Conservation (phyloP, 1,284 basidiomycete genomes). For the Melampsora larici-populina region DNA sequence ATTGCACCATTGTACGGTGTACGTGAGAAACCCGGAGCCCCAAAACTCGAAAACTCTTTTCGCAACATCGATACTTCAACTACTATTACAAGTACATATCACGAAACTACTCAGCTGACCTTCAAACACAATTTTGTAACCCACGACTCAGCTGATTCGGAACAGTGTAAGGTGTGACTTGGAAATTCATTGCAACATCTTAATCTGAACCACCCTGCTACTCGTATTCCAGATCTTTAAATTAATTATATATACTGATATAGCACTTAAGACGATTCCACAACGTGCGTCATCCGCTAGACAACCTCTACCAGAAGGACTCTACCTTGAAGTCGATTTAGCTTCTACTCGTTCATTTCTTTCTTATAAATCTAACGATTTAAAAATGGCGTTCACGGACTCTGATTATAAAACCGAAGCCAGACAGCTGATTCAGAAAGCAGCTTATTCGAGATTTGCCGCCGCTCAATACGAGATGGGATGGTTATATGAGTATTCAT, state of each 20-base stretch:
- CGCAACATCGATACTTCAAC: too few relatives aligned
- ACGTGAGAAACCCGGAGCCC: too few relatives aligned
- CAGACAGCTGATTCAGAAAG: slow-evolving; percentile 63
- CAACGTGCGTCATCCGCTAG: slow-evolving; percentile 57
- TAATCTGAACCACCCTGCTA: too few relatives aligned
- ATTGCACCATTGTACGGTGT: too few relatives aligned
- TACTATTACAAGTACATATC: too few relatives aligned
- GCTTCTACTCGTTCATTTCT: slow-evolving; percentile 64
- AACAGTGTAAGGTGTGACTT: too few relatives aligned
- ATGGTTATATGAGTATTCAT: slow-evolving; percentile 85
- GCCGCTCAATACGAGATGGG: slow-evolving; percentile 92
- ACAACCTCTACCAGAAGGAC: slow-evolving; percentile 62
- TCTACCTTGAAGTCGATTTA: slow-evolving; percentile 71
- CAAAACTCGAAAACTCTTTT: too few relatives aligned
- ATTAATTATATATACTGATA: slow-evolving; percentile 63
- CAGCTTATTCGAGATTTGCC: slow-evolving; percentile 78
- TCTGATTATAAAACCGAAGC: slow-evolving; percentile 61
- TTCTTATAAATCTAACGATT: slow-evolving; percentile 60
- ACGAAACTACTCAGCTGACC: too few relatives aligned
- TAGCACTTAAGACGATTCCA: slow-evolving; percentile 66
- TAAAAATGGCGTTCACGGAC: slow-evolving; percentile 77
- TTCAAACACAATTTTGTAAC: too few relatives aligned
- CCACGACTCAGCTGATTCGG: too few relatives aligned
- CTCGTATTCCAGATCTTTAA: slow-evolving; percentile 64
- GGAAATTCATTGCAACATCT: too few relatives aligned